Conservation (phyloP, 805 yeast genomes). For the Sugiyamaella floridensis region DNA sequence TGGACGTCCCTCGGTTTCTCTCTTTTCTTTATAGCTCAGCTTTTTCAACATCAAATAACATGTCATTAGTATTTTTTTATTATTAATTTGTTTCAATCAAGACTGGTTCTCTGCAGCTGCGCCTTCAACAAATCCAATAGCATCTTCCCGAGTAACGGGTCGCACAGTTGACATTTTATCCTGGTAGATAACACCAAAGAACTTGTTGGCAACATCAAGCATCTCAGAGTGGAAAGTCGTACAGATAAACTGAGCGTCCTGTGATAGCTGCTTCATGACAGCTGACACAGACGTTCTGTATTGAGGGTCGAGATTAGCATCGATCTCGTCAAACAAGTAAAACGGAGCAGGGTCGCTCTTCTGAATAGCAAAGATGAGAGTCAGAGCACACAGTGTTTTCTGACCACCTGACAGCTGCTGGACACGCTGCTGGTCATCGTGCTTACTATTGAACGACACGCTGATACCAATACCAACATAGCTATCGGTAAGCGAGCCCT, state of each 20-base stretch:
- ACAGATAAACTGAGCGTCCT: slow-evolving; percentile 82
- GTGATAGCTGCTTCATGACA: slow-evolving; percentile 58
- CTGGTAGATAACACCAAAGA: slow-evolving; percentile 79
- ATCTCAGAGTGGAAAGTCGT: slow-evolving; percentile 94
- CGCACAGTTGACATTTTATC: slow-evolving; percentile 74
- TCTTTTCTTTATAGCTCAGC: background rate
- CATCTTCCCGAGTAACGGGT: slow-evolving; percentile 64
- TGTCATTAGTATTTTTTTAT: background rate
- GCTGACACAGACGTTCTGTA: slow-evolving; percentile 83
- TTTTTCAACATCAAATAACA: background rate
- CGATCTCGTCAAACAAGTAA: slow-evolving; percentile 92
- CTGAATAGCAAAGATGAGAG: slow-evolving; percentile 89
- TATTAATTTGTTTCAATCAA: background rate
- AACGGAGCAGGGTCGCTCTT: slow-evolving; percentile 96
- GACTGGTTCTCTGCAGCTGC: background rate
- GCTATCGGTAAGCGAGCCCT: slow-evolving; percentile 35
- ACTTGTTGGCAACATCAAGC: slow-evolving; percentile 77
- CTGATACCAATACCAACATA: slow-evolving; percentile 78
- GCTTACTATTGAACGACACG: slow-evolving; percentile 82
- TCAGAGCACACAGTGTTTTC: slow-evolving; percentile 92
- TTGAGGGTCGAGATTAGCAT: slow-evolving; percentile 90
- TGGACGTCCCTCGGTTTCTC: background rate
- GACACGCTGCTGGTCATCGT: slow-evolving; percentile 77
- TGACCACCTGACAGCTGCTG: slow-evolving; percentile 97
- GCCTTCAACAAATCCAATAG: slow-evolving; percentile 78